These are phyloP conservation scores for Suillus subluteus DNA, from an alignment of 768 basidiomycete genomes.

Conservation along the genomic window DNA sequence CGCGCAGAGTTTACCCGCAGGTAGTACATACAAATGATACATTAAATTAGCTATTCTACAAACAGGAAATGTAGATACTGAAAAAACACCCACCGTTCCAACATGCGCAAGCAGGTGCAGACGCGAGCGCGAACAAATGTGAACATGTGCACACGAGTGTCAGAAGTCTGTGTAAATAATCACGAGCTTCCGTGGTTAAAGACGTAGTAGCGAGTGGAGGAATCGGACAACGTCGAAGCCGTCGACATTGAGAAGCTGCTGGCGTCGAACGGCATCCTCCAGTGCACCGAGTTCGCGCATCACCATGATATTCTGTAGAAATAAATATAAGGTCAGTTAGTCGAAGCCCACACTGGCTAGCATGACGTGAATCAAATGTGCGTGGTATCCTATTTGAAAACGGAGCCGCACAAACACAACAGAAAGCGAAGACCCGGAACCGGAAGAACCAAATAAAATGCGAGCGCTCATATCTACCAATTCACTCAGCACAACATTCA, in stretches of 20 bases:
- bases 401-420: not conserved
- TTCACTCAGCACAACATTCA: conserved; percentile 62
- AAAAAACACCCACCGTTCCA: no score
- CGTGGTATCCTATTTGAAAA: not conserved
- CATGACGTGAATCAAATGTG: not conserved
- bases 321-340: not conserved
- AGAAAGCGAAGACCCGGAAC: not conserved
- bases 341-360: not conserved
- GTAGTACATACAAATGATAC: no score
- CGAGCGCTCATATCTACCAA: conserved; percentile 64
- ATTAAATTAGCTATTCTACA: no score
- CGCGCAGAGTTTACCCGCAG: no score
- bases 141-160: not conserved
- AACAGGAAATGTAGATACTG: no score
- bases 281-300: conserved; percentile 66
- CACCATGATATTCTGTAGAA: conserved; percentile 57
- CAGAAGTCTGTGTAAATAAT: not conserved
- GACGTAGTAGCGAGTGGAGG: no score
- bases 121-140: not conserved
- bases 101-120: not conserved
- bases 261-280: conserved; percentile 42
- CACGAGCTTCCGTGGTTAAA: not conserved
- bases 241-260: not conserved
- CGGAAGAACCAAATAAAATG: no score
- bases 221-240: not conserved